phyloP scores from a whole-genome alignment of 164 flowering plant genomes.

The Magnolia changhungtana region DNA sequence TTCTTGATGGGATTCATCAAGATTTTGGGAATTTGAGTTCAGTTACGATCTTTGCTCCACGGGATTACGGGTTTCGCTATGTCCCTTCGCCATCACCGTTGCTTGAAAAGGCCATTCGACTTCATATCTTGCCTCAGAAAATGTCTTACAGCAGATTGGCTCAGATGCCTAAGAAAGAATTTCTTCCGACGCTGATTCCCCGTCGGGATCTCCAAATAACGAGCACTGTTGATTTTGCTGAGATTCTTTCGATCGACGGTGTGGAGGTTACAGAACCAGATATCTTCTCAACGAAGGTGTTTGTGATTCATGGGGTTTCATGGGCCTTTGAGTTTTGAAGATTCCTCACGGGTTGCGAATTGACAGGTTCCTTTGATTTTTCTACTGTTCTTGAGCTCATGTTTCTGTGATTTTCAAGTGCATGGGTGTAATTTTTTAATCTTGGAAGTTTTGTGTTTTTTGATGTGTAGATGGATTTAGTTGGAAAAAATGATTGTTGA shows the following conservation, averaged over 20 bases:
- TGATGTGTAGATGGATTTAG: too few species aligned
- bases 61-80: conserved; percentile 21
- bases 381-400: too few species aligned
- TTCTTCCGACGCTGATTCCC: conserved; percentile 34
- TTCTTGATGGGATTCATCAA: conserved; percentile 44
- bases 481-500: too few species aligned
- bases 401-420: too few species aligned
- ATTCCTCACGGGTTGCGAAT: too few species aligned
- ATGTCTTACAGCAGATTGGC: conserved; percentile 33
- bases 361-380: too few species aligned
- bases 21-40: conserved; percentile 29
- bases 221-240: background rate
- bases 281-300: conserved; percentile 28
- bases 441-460: too few species aligned
- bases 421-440: too few species aligned
- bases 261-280: conserved; percentile 44
- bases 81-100: conserved; percentile 33
- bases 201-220: conserved; percentile 30
- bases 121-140: conserved; percentile 45
- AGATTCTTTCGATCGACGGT: conserved; percentile 34
- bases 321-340: conserved; percentile 27
- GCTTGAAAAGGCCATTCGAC: conserved; percentile 41
- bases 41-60: conserved; percentile 58
- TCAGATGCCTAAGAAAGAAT: conserved; percentile 24
- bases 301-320: conserved; percentile 58